Base-by-base conservation (phyloP, 345 rosid species). In the Euclidium syriacum region DNA sequence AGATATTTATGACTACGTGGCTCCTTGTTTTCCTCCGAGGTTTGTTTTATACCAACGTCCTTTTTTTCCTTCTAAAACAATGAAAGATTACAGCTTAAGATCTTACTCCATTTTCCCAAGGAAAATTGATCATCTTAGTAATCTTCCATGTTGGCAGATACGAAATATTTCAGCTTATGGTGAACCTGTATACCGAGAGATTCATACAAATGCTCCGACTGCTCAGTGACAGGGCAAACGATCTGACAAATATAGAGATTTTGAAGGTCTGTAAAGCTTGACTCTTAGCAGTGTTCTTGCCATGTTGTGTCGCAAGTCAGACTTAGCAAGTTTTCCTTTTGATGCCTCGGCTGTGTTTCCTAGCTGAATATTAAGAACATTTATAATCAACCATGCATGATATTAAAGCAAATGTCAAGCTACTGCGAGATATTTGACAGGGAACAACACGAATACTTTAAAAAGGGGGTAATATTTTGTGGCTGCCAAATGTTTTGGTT, bases 1-100 rank as follows among this genome's bases (percentile, higher is more conserved):
- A 71, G 96, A 95, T 78, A 84, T 90, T 42, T 95, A 95, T 77
- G 99, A 95, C 72, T 86, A 83, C 67, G 97, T 95, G 62, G 99
- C 97, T 64, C 99, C 99, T 24, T 95, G 97, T 70, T 95, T 95
- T 80, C 99, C 99, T 75, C 99, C 99, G 60, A 86, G 86, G 86
- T 81, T 70, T 52, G 65, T 32, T 49, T 34, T 15, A 33, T 56
- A n/a, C 15, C 26, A 0, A 63, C 20, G 38, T 70, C 23, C n/a
- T 44, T 35, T 10, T 12, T 46, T 36, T 30, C 27, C 35, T 15
- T 57, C 25, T 20, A 41, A 2, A 48, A 49, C 24, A 41, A 47
- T 44, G 47, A 16, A 41, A 68, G 7, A 22, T 42, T 33, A 24
- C 61, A 14, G 49, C 54, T n/a, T 32, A 52, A 33, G 26, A 65